Conservation (phyloP, 2,329 filamentous ascomycete genomes). For the Elsinoe arachidis region DNA sequence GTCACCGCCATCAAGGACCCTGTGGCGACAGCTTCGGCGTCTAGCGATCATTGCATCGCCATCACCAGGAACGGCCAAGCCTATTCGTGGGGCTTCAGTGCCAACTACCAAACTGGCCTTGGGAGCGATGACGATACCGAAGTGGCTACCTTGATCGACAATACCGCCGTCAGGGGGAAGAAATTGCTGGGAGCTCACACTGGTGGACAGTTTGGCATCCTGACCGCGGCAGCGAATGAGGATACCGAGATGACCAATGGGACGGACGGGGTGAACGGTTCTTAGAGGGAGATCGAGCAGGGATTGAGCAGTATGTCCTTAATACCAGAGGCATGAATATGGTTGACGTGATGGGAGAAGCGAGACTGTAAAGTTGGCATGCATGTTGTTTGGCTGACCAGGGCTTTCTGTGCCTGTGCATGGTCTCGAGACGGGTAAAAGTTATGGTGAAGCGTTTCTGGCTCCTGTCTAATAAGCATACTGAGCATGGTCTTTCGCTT, state of each 20-base stretch:
- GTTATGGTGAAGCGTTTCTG: too few relatives aligned
- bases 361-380: not conserved
- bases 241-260: slow-evolving; percentile 14
- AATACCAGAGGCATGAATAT: not conserved
- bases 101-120: slow-evolving; percentile 72
- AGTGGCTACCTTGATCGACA: slow-evolving; percentile 70
- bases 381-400: too few relatives aligned
- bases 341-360: not conserved
- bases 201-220: slow-evolving; percentile 73
- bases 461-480: too few relatives aligned
- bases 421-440: too few relatives aligned
- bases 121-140: slow-evolving; percentile 72
- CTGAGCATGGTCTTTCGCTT: too few relatives aligned
- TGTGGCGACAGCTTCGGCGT: slow-evolving; percentile 36
- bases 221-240: slow-evolving; percentile 21
- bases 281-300: not conserved
- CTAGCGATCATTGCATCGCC: slow-evolving; percentile 65
- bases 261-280: slow-evolving; percentile 5
- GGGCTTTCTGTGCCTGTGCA: too few relatives aligned
- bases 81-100: slow-evolving; percentile 72
- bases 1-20: slow-evolving; percentile 46
- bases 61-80: slow-evolving; percentile 61
- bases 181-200: slow-evolving; percentile 70
- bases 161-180: slow-evolving; percentile 68
- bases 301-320: not conserved